Conservation (phyloP, 495 filamentous ascomycete genomes). For the Penicillium turbatum region DNA sequence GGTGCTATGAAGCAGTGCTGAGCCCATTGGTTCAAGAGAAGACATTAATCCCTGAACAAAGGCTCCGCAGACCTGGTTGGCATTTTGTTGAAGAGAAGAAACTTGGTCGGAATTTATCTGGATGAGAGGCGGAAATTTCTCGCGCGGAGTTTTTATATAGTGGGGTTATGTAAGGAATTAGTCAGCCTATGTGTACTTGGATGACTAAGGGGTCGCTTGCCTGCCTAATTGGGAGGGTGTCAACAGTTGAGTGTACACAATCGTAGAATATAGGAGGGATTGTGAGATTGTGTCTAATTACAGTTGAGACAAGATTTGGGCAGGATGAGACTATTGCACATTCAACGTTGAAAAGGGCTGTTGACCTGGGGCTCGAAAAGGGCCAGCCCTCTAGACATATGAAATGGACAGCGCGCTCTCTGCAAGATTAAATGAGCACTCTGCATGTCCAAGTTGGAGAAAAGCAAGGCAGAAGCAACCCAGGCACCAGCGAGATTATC, state of each 20-base stretch:
- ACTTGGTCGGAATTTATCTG: neutral
- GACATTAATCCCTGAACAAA: constrained; percentile 7
- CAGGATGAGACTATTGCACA: too few species aligned
- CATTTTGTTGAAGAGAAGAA: neutral
- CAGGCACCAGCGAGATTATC: too few species aligned
- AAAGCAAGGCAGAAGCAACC: too few species aligned
- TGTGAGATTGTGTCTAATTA: too few species aligned
- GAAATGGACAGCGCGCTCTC: too few species aligned
- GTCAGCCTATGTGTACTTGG: neutral
- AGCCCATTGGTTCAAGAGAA: neutral
- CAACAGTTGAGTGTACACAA: neutral
- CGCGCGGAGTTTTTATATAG: constrained; percentile 6
- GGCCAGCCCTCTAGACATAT: too few species aligned
- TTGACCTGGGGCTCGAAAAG: too few species aligned
- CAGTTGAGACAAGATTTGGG: too few species aligned
- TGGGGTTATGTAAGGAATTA: neutral
- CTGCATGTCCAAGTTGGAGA: too few species aligned
- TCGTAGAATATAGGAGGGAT: too few species aligned
- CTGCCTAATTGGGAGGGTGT: neutral
- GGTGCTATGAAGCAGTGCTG: neutral
- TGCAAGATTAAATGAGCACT: too few species aligned
- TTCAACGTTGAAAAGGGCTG: too few species aligned
- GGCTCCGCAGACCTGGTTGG: neutral
- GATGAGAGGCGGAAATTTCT: neutral
- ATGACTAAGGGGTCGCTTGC: neutral